These are phyloP conservation scores for Globisporangium spiculum DNA, from an alignment of 352 stramenopile genomes.

Conservation along the genomic window DNA sequence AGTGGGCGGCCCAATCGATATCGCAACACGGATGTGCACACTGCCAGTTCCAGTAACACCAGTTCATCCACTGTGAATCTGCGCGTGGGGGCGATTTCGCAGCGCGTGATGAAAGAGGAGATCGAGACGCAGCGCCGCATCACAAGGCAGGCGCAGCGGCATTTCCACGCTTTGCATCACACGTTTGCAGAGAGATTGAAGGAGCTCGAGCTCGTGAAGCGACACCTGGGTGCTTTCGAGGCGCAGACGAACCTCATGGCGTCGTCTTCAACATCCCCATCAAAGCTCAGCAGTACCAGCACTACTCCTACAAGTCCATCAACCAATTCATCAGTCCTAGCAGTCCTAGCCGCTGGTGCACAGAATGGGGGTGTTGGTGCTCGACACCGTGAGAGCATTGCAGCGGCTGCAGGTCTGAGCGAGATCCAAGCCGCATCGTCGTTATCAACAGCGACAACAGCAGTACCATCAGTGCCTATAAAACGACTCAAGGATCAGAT, in stretches of 20 bases:
- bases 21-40: not conserved
- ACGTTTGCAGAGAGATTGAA: conserved; percentile 29
- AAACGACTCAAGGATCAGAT: conserved; percentile 40
- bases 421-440: conserved; percentile 4
- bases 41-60: not conserved
- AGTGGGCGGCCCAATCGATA: conserved; percentile 3
- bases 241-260: not conserved
- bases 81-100: conserved; percentile 19
- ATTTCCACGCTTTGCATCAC: conserved; percentile 42
- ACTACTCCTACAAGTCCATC: not conserved
- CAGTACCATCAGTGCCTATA: not conserved
- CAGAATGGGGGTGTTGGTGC: conserved; percentile 5
- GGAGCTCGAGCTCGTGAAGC: conserved; percentile 36
- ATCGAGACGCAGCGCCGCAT: conserved; percentile 50
- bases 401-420: not conserved
- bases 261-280: not conserved
- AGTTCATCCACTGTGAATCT: not conserved
- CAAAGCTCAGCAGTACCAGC: not conserved
- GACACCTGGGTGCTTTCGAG: conserved; percentile 35
- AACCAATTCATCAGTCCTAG: not conserved
- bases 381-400: conserved; percentile 11
- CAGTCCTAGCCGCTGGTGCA: conserved; percentile 5
- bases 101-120: conserved; percentile 52
- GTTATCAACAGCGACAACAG: not conserved
- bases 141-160: conserved; percentile 38